Conservation (phyloP, 2,329 filamentous ascomycete species). For the Cadophora luteo-olivacea region DNA sequence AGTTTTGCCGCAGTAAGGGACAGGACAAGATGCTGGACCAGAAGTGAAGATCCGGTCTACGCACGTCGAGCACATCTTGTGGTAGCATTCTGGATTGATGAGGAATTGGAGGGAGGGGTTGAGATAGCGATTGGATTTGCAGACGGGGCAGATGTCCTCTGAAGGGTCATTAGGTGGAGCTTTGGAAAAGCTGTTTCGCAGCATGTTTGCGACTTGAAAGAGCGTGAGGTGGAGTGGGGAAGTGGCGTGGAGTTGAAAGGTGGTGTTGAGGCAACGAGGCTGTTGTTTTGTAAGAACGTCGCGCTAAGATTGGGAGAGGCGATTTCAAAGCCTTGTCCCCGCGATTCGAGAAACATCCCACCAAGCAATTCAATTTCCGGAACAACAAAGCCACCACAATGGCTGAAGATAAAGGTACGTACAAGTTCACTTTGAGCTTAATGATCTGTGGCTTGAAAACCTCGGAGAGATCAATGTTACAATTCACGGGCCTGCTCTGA, state of each 20-base stretch:
- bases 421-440: background rate
- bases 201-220: constrained; percentile 31
- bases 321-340: constrained; percentile 38
- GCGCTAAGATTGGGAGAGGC: constrained; percentile 22
- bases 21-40: constrained; percentile 90
- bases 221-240: constrained; percentile 14
- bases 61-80: constrained; percentile 97
- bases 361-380: constrained; percentile 17
- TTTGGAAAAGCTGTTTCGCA: constrained; percentile 28
- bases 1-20: constrained; percentile 86
- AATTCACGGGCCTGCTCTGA: background rate
- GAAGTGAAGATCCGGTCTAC: constrained; percentile 93
- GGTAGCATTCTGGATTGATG: constrained; percentile 98
- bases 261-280: constrained; percentile 26
- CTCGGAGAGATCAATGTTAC: background rate
- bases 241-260: constrained; percentile 14
- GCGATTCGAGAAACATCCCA: constrained; percentile 31
- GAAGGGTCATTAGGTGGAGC: constrained; percentile 37
- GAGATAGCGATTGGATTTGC: constrained; percentile 95
- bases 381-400: constrained; percentile 29
- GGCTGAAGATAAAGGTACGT: constrained; percentile 38
- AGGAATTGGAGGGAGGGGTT: constrained; percentile 94
- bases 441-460: background rate
- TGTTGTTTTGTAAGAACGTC: constrained; percentile 22
- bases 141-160: constrained; percentile 88